These are phyloP conservation scores for Flaveria trinervia DNA, from an alignment of 129 eudicot genomes.

Conservation along the genomic window DNA sequence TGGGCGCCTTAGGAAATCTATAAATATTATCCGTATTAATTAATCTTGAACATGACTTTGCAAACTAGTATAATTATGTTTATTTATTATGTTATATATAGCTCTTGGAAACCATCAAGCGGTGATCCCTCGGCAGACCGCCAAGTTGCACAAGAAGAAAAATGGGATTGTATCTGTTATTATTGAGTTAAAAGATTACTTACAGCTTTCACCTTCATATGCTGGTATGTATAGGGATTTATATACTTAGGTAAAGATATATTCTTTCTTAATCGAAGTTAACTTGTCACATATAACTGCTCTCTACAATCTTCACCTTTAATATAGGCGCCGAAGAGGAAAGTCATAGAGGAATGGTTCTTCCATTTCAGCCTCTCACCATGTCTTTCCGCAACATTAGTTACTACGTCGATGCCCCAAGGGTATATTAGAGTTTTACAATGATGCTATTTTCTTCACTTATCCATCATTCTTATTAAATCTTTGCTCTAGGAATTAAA, in stretches of 20 bases:
- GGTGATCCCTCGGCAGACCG: constrained; percentile 36
- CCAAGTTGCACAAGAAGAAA: constrained; percentile 38
- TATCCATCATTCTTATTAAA: not conserved
- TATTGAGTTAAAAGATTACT: constrained; percentile 62
- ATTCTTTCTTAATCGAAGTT: not conserved
- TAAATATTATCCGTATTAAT: not conserved
- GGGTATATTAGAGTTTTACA: constrained; percentile 43
- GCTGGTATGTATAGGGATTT: constrained; percentile 45
- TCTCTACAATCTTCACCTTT: not conserved
- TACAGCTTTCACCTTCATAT: constrained; percentile 69
- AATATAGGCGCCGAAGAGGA: constrained; percentile 32
- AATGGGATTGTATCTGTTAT: constrained; percentile 34
- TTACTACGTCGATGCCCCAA: constrained; percentile 77
- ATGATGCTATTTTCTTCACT: not conserved
- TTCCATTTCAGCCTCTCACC: constrained; percentile 90
- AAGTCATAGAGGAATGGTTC: constrained; percentile 79
- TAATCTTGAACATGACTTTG: not conserved
- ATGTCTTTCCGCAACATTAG: constrained; percentile 74
- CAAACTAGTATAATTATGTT: not conserved
- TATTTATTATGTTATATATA: constrained; percentile 18
- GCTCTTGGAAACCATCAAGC: constrained; percentile 65
- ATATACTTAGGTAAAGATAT: not conserved
- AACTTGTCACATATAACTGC: not conserved
- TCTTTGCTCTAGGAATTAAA: constrained; percentile 60
- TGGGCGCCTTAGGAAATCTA: no score